These are phyloP conservation scores for Phoma sp. DNA, from an alignment of 2,329 filamentous ascomycete genomes.

Conservation along the genomic window DNA sequence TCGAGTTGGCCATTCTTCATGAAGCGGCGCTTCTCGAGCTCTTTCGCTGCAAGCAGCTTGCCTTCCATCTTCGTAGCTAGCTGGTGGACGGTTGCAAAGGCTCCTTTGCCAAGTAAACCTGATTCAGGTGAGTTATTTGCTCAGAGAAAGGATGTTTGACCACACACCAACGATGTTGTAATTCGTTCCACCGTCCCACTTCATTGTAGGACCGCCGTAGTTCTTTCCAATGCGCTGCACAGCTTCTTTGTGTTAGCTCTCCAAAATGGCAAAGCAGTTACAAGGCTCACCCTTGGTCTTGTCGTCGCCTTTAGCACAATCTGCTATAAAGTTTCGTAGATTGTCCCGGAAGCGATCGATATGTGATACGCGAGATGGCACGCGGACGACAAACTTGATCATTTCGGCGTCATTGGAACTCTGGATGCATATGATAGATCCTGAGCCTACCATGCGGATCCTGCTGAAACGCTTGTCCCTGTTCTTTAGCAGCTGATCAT, in stretches of 20 bases:
- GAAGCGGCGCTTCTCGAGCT: conserved; percentile 90
- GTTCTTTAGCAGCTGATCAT: conserved; percentile 69
- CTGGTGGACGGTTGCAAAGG: conserved; percentile 93
- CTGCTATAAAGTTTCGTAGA: conserved; percentile 68
- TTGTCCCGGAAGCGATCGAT: conserved; percentile 72
- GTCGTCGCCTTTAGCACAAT: conserved; percentile 39
- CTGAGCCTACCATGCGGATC: conserved; percentile 72
- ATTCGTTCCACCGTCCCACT: conserved; percentile 78
- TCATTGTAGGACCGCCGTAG: conserved; percentile 64
- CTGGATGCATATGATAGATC: conserved; percentile 74
- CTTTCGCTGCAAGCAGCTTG: conserved; percentile 85
- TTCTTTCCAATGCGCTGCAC: conserved; percentile 36
- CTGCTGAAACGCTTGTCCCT: conserved; percentile 50
- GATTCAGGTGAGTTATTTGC: conserved; percentile 5
- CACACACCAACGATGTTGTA: conserved; percentile 74
- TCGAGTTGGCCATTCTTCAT: conserved; percentile 91
- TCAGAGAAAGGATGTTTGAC: background rate
- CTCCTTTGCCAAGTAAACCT: conserved; percentile 84
- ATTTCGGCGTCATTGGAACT: conserved; percentile 62
- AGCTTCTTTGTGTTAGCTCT: conserved; percentile 15
- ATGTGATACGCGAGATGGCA: conserved; percentile 74
- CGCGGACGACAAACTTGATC: conserved; percentile 82
- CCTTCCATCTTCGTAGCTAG: conserved; percentile 86
- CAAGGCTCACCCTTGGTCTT: conserved; percentile 25
- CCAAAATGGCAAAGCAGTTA: background rate